phyloP scores from a whole-genome alignment of 257 asterid species.

The Ophiorrhiza pumila region DNA sequence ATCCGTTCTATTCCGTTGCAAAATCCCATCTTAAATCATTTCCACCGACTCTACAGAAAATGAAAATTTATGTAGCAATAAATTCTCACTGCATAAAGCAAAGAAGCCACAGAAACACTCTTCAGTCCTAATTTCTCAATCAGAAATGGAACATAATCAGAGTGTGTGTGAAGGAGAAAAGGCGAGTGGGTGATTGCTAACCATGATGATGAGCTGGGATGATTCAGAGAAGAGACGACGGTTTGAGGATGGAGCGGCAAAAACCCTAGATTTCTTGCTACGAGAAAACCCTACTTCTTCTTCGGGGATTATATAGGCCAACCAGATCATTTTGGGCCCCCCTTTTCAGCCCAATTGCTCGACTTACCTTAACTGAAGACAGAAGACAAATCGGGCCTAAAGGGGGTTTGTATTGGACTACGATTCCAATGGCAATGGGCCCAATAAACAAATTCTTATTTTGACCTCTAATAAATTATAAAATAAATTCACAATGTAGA shows the following conservation, averaged over 20 bases:
- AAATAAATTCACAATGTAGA: too few relatives aligned
- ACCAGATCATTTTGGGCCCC: neutral
- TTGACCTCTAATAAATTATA: too few relatives aligned
- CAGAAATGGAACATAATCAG: neutral
- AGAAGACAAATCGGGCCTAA: too few relatives aligned
- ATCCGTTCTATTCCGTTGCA: neutral
- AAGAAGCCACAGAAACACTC: neutral
- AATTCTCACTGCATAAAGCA: neutral
- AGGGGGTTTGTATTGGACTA: too few relatives aligned
- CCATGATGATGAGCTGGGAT: conserved; percentile 16
- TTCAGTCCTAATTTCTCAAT: neutral
- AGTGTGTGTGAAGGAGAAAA: neutral
- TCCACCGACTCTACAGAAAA: neutral
- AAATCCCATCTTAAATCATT: neutral
- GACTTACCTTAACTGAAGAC: neutral
- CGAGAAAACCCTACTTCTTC: neutral
- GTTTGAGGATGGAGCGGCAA: neutral
- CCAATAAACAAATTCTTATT: too few relatives aligned
- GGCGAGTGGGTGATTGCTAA: neutral
- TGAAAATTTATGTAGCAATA: neutral
- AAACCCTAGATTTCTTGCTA: conserved; percentile 5
- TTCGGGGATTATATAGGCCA: neutral
- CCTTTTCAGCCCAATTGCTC: neutral
- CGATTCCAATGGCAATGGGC: too few relatives aligned
- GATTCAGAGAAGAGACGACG: conserved; percentile 8